These are phyloP conservation scores for Penicillium sumatraense DNA, from an alignment of 2,329 filamentous ascomycete species.

Conservation along the genomic window DNA sequence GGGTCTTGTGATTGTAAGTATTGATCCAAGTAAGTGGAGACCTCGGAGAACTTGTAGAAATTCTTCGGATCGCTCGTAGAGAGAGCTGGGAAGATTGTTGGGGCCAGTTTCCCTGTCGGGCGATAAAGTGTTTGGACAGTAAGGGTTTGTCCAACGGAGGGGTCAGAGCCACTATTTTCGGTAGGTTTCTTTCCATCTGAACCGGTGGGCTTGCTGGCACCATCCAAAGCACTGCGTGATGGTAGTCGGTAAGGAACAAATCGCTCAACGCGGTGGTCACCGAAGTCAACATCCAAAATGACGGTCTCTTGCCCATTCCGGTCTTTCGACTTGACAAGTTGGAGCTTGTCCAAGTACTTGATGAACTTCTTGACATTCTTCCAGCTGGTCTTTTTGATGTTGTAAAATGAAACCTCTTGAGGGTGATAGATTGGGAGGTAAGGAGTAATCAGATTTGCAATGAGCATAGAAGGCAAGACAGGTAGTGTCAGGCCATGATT, in stretches of 20 bases:
- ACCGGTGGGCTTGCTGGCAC: slow-evolving; percentile 38
- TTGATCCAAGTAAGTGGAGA: slow-evolving; percentile 60
- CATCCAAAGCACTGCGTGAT: slow-evolving; percentile 57
- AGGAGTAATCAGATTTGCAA: slow-evolving; percentile 68
- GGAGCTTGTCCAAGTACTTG: slow-evolving; percentile 67
- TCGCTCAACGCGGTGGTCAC: slow-evolving; percentile 55
- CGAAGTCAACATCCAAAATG: slow-evolving; percentile 68
- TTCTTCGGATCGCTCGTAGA: slow-evolving; percentile 55
- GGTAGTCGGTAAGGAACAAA: slow-evolving; percentile 69
- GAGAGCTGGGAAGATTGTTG: slow-evolving; percentile 55
- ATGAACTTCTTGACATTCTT: slow-evolving; percentile 73
- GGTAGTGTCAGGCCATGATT: slow-evolving; percentile 65
- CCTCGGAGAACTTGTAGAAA: slow-evolving; percentile 64
- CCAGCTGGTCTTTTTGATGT: slow-evolving; percentile 73
- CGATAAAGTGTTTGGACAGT: slow-evolving; percentile 59
- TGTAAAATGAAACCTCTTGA: slow-evolving; percentile 60
- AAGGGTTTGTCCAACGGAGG: slow-evolving; percentile 49
- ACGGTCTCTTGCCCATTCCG: slow-evolving; percentile 67
- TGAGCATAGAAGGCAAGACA: slow-evolving; percentile 65
- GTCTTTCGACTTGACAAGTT: slow-evolving; percentile 68
- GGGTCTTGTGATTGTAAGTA: slow-evolving; percentile 62
- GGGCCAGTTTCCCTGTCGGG: slow-evolving; percentile 61
- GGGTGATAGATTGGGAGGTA: slow-evolving; percentile 65
- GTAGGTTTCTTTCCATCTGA: slow-evolving; percentile 35
- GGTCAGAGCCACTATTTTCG: slow-evolving; percentile 37